These are phyloP conservation scores for Cladosporium sp. DNA, from an alignment of 2,329 filamentous ascomycete species.

Conservation along the genomic window DNA sequence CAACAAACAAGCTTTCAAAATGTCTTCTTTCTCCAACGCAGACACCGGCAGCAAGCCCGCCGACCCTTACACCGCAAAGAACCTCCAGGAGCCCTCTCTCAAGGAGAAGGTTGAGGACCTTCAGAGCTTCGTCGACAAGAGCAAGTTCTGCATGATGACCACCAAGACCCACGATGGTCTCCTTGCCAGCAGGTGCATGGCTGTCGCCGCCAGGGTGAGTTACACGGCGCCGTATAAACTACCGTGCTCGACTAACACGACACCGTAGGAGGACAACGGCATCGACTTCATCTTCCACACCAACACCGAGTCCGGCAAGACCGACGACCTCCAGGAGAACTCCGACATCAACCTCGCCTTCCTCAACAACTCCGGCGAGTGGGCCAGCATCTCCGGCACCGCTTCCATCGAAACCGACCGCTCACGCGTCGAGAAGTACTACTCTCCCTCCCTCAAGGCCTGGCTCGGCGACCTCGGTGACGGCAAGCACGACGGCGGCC, in stretches of 20 bases:
- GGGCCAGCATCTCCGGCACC: constrained; percentile 80
- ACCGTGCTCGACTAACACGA: constrained; percentile 11
- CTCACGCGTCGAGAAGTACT: constrained; percentile 69
- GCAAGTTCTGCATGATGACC: constrained; percentile 89
- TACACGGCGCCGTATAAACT: not conserved
- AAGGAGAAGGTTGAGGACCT: constrained; percentile 77
- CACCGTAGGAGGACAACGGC: constrained; percentile 67
- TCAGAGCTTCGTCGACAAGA: constrained; percentile 65
- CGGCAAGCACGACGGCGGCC: constrained; percentile 77
- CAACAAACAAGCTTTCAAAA: constrained; percentile 26
- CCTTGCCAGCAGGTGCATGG: constrained; percentile 83
- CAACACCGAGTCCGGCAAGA: constrained; percentile 88
- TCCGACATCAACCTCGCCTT: constrained; percentile 79
- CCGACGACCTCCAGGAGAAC: constrained; percentile 72
- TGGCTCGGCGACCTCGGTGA: constrained; percentile 87
- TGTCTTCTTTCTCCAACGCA: constrained; percentile 57
- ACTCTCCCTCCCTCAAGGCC: constrained; percentile 70
- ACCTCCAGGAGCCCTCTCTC: constrained; percentile 67
- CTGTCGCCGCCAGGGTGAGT: constrained; percentile 71
- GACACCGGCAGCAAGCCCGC: constrained; percentile 62
- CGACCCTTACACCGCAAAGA: constrained; percentile 80
- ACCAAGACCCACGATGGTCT: constrained; percentile 67
- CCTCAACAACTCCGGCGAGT: constrained; percentile 68
- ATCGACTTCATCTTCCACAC: constrained; percentile 87
- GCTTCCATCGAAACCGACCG: constrained; percentile 70